Percentiles rank a stretch among this genome's conserved stretches.
phyloP scores from a whole-genome alignment of 352 stramenopile genomes.

The Globisporangium viniferum region DNA sequence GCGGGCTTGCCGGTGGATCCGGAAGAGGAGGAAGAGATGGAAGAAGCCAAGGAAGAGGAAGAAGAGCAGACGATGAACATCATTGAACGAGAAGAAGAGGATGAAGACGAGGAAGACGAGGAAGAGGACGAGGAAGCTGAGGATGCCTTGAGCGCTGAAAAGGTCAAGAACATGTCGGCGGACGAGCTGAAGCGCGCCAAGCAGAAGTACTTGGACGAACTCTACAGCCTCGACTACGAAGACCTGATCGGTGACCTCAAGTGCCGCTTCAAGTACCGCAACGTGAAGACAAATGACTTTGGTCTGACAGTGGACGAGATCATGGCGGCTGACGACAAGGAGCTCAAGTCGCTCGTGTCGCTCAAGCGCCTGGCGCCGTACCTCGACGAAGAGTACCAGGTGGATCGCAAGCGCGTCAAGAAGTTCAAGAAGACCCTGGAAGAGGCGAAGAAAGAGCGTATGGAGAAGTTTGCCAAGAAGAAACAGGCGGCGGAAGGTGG shows the following conservation, averaged over 20 bases:
- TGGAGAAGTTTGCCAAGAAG: constrained; percentile 32
- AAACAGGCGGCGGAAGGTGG: constrained; percentile 12
- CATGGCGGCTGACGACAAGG: constrained; percentile 94
- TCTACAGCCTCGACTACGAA: constrained; percentile 99
- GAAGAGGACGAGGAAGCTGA: constrained; percentile 56
- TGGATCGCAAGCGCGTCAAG: constrained; percentile 74
- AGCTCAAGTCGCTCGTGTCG: constrained; percentile 95
- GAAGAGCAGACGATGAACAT: constrained; percentile 26
- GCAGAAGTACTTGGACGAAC: constrained; percentile 93
- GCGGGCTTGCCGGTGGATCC: constrained; percentile 58
- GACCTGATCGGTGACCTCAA: constrained; percentile 97
- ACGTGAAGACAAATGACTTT: constrained; percentile 95
- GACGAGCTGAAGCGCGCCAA: constrained; percentile 78
- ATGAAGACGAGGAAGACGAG: constrained; percentile 22
- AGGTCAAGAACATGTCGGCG: constrained; percentile 43
- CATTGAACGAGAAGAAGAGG: constrained; percentile 23
- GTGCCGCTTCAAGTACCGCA: constrained; percentile 97
- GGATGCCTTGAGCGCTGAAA: constrained; percentile 42
- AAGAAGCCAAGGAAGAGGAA: constrained; percentile 21
- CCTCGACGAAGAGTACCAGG: constrained; percentile 71
- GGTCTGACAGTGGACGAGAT: constrained; percentile 97
- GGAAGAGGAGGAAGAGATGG: constrained; percentile 53
- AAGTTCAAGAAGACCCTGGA: constrained; percentile 67
- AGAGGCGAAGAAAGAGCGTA: constrained; percentile 34
- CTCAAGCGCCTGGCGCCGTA: constrained; percentile 98